Percentiles rank a stretch among this genome's conserved stretches.
phyloP scores from a whole-genome alignment of 768 basidiomycete genomes.

The Tephrocybe sp. region DNA sequence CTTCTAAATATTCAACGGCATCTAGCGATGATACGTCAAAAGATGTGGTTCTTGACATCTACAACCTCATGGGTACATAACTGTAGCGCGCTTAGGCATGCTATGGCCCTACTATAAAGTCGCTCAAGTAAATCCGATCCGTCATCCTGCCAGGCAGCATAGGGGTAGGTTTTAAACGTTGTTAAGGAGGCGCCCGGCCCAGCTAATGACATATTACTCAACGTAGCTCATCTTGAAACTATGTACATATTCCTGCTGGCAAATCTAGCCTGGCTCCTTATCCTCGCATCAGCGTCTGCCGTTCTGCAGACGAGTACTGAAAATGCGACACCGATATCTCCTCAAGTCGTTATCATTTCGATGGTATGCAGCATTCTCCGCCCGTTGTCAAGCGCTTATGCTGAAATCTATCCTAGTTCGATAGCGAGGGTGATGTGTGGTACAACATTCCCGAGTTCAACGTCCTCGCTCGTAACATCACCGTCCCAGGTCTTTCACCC shows the following conservation, averaged over 20 bases:
- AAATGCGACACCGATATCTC: not conserved
- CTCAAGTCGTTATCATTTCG: constrained; percentile 14
- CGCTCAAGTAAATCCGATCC: not conserved
- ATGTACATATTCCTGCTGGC: constrained; percentile 10
- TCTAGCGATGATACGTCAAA: not conserved
- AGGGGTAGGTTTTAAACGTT: not conserved
- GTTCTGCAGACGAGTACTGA: not conserved
- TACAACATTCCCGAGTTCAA: constrained; percentile 10
- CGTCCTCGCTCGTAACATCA: constrained; percentile 9
- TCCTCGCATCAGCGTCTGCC: constrained; percentile 6
- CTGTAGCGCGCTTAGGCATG: not conserved
- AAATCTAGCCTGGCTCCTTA: constrained; percentile 10
- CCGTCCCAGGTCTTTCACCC: constrained; percentile 11
- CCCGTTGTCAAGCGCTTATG: not conserved
- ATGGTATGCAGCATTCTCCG: constrained; percentile 4
- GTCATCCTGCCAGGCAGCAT: constrained; percentile 3
- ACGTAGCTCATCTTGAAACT: constrained; percentile 4
- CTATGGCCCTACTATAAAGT: constrained; percentile 13
- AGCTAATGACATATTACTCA: not conserved
- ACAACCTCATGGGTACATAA: not conserved
- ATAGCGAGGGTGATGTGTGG: constrained; percentile 11
- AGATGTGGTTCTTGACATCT: no score
- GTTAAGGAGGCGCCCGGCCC: not conserved
- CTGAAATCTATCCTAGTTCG: constrained; percentile 1
- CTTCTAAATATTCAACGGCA: not conserved